These are phyloP conservation scores for Fonsecaea pugnacius DNA, from an alignment of 2,329 filamentous ascomycete species.

Conservation along the genomic window DNA sequence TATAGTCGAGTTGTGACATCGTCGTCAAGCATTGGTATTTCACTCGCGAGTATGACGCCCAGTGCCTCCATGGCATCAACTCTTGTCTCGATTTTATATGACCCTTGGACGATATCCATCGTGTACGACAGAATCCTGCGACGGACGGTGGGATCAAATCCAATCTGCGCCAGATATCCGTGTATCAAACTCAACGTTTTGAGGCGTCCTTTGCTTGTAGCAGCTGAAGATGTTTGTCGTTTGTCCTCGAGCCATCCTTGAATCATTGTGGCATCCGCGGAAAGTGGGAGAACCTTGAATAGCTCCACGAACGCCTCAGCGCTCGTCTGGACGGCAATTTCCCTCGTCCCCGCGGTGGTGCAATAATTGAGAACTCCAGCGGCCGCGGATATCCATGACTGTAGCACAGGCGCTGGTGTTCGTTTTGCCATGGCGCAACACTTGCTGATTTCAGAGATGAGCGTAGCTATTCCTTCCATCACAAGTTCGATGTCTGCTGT, in stretches of 20 bases:
- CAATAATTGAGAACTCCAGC: conserved; percentile 46
- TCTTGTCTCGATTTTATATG: conserved; percentile 35
- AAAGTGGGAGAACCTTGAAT: conserved; percentile 44
- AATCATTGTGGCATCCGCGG: conserved; percentile 44
- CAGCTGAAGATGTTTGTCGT: conserved; percentile 43
- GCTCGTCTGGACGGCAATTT: conserved; percentile 47
- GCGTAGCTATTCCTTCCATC: conserved; percentile 31
- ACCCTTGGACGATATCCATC: conserved; percentile 27
- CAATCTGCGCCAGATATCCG: conserved; percentile 36
- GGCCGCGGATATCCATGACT: conserved; percentile 39
- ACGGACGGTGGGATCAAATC: not conserved
- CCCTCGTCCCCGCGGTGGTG: conserved; percentile 45
- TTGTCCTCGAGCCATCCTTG: conserved; percentile 48
- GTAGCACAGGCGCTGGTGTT: not conserved
- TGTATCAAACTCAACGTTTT: conserved; percentile 49
- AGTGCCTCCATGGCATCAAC: conserved; percentile 35
- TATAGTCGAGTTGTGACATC: conserved; percentile 18
- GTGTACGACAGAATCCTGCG: conserved; percentile 24
- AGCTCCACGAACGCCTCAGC: conserved; percentile 48
- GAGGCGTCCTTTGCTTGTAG: conserved; percentile 51
- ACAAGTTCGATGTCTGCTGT: conserved; percentile 39
- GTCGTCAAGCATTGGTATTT: not conserved
- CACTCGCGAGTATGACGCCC: conserved; percentile 19
- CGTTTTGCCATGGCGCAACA: not conserved
- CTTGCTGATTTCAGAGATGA: conserved; percentile 35